A percentile compares a stretch with the other conserved stretches of the same genome.
Evolutionary conservation across 225 moss, liverwort and hornwort genomes (phyloP).

Genomic region (Pseudoscleropodium purum): DNA sequence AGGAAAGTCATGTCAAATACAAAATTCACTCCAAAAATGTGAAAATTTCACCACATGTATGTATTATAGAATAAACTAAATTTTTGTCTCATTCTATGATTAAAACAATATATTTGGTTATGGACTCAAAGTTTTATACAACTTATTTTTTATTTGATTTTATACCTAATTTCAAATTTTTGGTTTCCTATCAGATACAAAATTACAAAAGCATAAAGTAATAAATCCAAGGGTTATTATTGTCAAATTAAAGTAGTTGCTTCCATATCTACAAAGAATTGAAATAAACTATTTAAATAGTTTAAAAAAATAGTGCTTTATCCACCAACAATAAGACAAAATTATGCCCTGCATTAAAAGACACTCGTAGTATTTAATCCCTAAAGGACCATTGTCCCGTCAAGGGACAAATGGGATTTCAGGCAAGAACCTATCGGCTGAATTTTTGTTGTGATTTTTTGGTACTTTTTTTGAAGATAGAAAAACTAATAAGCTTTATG

Average conservation of each 20-base stretch:
- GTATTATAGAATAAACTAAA: neutral
- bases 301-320: neutral
- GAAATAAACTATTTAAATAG: neutral
- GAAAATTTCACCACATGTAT: accelerated
- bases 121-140: accelerated
- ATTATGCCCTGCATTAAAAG: neutral
- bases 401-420: too few relatives aligned
- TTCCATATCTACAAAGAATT: neutral
- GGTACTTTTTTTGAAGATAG: too few relatives aligned
- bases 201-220: neutral
- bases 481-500: too few relatives aligned
- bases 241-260: too few relatives aligned
- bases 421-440: too few relatives aligned
- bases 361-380: too few relatives aligned
- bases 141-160: neutral
- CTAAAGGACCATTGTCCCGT: too few relatives aligned
- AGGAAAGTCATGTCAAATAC: neutral
- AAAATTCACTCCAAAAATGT: neutral
- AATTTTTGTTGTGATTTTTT: too few relatives aligned
- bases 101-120: neutral
- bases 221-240: neutral
- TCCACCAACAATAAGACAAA: neutral
- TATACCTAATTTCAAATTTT: neutral
- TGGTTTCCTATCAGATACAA: neutral
- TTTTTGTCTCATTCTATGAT: neutral